Conservation (phyloP, 768 basidiomycete species). For the Lentinula raphanica region DNA sequence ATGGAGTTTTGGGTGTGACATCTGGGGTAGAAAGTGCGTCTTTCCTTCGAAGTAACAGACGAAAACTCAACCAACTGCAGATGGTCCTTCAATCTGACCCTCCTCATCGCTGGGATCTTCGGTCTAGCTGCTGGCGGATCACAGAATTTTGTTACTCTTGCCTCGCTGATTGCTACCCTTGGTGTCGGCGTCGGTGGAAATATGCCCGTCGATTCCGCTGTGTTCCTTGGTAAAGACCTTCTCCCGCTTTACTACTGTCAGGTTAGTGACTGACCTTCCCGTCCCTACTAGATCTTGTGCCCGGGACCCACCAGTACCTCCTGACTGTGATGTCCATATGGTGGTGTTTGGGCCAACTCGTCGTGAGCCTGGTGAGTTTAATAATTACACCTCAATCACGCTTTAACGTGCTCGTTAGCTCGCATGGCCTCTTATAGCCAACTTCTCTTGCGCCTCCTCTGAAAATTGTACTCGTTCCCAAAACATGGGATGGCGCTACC, state of each 20-base stretch:
- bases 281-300: conserved; percentile 39
- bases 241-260: conserved; percentile 5
- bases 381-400: background rate
- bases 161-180: conserved; percentile 39
- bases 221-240: conserved; percentile 41
- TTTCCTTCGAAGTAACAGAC: background rate
- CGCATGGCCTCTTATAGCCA: conserved; percentile 56
- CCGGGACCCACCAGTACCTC: conserved; percentile 52
- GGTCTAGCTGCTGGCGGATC: conserved; percentile 46
- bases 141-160: conserved; percentile 41
- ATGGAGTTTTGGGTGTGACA: conserved; percentile 64
- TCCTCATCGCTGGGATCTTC: conserved; percentile 49
- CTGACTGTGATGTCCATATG: conserved; percentile 53
- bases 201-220: conserved; percentile 49
- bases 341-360: conserved; percentile 55
- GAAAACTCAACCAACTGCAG: conserved; percentile 22
- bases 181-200: conserved; percentile 52
- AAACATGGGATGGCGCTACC: conserved; percentile 66
- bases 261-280: background rate
- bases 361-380: conserved; percentile 37
- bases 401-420: conserved; percentile 27
- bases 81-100: conserved; percentile 59
- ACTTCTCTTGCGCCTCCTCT: conserved; percentile 41
- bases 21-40: conserved; percentile 62
- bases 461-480: conserved; percentile 31